Conservation (phyloP, 1,284 basidiomycete species). For the Gomphus bonarii region DNA sequence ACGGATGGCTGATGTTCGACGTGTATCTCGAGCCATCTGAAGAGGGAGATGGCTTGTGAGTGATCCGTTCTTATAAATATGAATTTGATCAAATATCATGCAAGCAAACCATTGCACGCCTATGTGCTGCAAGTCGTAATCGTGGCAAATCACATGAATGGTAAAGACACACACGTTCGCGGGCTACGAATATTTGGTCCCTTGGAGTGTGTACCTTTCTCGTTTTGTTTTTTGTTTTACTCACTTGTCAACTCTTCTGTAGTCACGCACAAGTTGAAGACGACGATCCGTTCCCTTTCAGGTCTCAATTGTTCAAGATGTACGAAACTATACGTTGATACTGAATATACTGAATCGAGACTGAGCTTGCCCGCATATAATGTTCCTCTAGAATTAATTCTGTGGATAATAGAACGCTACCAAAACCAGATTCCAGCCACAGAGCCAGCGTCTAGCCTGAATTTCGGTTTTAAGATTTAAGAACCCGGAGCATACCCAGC, state of each 20-base stretch:
- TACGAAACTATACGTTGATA: conserved; percentile 65
- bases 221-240: neutral
- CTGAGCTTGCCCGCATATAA: no score
- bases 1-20: conserved; percentile 92
- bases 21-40: conserved; percentile 72
- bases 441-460: no score
- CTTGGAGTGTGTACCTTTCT: conserved; percentile 46
- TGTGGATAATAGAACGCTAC: no score
- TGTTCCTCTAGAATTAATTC: no score
- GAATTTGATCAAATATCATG: neutral
- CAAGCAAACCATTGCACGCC: conserved; percentile 76
- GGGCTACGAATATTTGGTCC: conserved; percentile 83
- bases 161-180: conserved; percentile 97
- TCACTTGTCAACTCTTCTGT: neutral
- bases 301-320: conserved; percentile 55
- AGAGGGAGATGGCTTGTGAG: conserved; percentile 64
- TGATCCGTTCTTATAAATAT: conserved; percentile 13
- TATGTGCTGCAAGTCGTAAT: conserved; percentile 90
- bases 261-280: conserved; percentile 35
- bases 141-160: conserved; percentile 92
- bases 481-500: no score
- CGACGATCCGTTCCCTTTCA: conserved; percentile 63
- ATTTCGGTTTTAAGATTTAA: no score
- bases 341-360: neutral
- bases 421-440: no score